These are phyloP conservation scores for Sarcodon aspratus DNA, from an alignment of 768 basidiomycete species.

Conservation along the genomic window DNA sequence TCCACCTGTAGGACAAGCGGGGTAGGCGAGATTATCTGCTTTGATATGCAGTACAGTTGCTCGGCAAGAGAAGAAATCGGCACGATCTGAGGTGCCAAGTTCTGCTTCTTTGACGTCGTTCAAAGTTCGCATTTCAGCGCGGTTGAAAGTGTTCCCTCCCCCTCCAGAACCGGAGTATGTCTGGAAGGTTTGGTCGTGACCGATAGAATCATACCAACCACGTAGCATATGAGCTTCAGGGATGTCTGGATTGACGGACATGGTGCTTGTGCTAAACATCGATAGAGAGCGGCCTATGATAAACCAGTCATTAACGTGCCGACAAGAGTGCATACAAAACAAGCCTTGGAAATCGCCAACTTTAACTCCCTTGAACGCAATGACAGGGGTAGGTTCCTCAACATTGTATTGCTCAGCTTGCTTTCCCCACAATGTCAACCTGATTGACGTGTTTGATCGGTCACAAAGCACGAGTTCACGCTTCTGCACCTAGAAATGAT, in stretches of 20 bases:
- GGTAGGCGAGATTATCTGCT: constrained; percentile 71
- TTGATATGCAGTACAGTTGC: constrained; percentile 88
- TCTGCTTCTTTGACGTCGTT: constrained; percentile 70
- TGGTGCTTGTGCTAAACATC: constrained; percentile 68
- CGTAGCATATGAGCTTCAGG: constrained; percentile 75
- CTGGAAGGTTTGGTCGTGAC: constrained; percentile 53
- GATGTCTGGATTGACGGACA: constrained; percentile 88
- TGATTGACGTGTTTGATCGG: constrained; percentile 61
- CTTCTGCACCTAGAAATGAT: constrained; percentile 54
- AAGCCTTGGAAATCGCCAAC: constrained; percentile 85
- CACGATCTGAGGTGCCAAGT: constrained; percentile 64
- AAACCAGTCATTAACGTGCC: constrained; percentile 2
- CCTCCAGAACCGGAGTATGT: constrained; percentile 44
- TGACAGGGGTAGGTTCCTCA: constrained; percentile 37
- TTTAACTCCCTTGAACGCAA: constrained; percentile 91
- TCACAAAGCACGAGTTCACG: constrained; percentile 88
- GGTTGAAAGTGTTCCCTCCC: constrained; percentile 39
- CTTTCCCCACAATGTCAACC: constrained; percentile 92
- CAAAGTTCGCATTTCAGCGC: constrained; percentile 62
- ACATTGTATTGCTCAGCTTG: constrained; percentile 68
- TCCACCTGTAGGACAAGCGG: constrained; percentile 68
- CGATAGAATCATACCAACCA: constrained; percentile 85
- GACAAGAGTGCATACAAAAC: constrained; percentile 3
- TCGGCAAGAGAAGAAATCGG: constrained; percentile 68
- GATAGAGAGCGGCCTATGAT: constrained; percentile 68